phyloP scores from a whole-genome alignment of 1,284 basidiomycete species.

The Hymenochaete sp. region DNA sequence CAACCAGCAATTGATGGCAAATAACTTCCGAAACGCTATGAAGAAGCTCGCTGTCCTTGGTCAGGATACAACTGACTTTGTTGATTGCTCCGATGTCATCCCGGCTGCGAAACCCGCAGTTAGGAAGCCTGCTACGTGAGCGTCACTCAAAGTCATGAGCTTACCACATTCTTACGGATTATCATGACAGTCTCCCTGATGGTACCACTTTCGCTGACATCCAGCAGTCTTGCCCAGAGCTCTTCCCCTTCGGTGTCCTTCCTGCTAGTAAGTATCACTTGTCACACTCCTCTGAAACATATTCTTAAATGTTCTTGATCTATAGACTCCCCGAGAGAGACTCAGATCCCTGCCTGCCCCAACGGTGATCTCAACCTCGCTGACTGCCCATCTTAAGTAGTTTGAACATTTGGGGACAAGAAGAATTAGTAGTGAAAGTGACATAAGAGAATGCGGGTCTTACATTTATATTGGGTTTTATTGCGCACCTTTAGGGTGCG shows the following conservation, averaged over 20 bases:
- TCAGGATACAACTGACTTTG: slow-evolving; percentile 20
- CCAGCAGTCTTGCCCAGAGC: slow-evolving; percentile 11
- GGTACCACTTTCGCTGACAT: slow-evolving; percentile 8
- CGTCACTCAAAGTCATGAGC: not conserved
- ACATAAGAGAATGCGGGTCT: no score
- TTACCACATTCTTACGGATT: not conserved
- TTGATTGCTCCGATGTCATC: slow-evolving; percentile 19
- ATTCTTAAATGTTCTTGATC: no score
- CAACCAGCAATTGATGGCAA: slow-evolving; percentile 27
- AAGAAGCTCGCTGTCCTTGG: slow-evolving; percentile 28
- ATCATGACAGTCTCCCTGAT: slow-evolving; percentile 10
- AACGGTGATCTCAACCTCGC: slow-evolving; percentile 11
- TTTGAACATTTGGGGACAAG: not conserved
- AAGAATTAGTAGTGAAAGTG: no score
- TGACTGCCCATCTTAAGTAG: slow-evolving; percentile 15
- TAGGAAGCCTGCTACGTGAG: slow-evolving; percentile 7
- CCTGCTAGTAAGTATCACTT: no score
- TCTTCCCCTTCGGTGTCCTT: no score
- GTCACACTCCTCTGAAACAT: no score
- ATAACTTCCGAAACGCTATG: slow-evolving; percentile 25
- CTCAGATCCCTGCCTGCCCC: slow-evolving; percentile 14
- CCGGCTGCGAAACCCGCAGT: not conserved
- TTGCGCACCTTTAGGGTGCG: no score
- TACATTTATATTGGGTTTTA: no score
- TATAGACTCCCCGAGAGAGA: slow-evolving; percentile 2